phyloP scores from a whole-genome alignment of 257 asterid genomes.

The Solanum stenotomum region DNA sequence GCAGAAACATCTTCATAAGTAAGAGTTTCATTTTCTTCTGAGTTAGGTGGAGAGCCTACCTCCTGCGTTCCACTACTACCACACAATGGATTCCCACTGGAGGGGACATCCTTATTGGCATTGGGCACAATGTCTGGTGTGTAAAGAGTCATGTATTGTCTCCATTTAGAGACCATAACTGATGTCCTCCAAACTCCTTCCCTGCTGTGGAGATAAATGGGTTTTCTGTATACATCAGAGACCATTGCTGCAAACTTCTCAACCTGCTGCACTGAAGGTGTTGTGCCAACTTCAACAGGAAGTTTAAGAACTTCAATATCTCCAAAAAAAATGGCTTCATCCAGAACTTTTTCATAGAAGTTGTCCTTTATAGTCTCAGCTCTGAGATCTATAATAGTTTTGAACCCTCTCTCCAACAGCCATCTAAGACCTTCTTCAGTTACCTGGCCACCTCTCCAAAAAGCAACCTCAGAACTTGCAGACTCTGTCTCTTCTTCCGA shows the following conservation, averaged over 20 bases:
- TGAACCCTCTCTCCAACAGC: conserved; percentile 74
- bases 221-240: conserved; percentile 54
- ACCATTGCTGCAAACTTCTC: conserved; percentile 57
- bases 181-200: conserved; percentile 93
- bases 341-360: conserved; percentile 49
- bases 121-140: conserved; percentile 14
- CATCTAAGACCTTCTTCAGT: conserved; percentile 83
- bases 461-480: conserved; percentile 41
- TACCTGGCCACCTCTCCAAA: conserved; percentile 95
- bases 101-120: conserved; percentile 14
- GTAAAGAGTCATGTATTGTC: conserved; percentile 51
- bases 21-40: conserved; percentile 17
- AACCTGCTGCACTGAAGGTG: conserved; percentile 78
- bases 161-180: conserved; percentile 88
- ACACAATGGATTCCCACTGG: conserved; percentile 18
- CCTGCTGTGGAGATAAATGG: conserved; percentile 76
- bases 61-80: conserved; percentile 25
- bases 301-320: conserved; percentile 56
- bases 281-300: conserved; percentile 79
- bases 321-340: conserved; percentile 44
- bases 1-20: background rate
- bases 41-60: conserved; percentile 10
- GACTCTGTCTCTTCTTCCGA: conserved; percentile 36
- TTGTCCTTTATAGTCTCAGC: conserved; percentile 81
- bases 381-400: conserved; percentile 82